Percentiles rank a stretch among this genome's conserved stretches.
Conservation (phyloP, 441 rosid species). For the Rhodomyrtus psidioides region DNA sequence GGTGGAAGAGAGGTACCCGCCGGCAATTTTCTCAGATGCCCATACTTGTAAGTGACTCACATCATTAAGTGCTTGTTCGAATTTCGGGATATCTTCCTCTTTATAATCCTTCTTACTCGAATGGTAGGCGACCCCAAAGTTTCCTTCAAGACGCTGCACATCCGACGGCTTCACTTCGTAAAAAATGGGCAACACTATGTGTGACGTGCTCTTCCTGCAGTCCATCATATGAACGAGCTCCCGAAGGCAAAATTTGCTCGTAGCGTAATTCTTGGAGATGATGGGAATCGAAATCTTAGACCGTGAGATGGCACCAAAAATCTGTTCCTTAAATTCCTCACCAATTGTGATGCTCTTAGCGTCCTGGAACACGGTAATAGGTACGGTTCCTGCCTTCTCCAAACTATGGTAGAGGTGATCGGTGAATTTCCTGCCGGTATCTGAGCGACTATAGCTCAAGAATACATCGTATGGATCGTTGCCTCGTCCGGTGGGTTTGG, state of each 20-base stretch:
- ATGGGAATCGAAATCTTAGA: not conserved
- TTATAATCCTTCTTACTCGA: no score
- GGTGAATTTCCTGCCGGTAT: not conserved
- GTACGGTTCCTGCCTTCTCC: not conserved
- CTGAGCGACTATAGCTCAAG: not conserved
- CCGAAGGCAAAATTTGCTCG: not conserved
- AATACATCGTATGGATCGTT: accelerated
- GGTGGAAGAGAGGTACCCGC: not conserved
- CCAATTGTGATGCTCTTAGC: no score
- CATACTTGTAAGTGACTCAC: accelerated
- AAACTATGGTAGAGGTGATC: not conserved
- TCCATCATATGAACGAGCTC: not conserved
- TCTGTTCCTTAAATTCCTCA: no score
- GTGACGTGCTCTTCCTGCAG: accelerated
- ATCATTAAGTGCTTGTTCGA: accelerated
- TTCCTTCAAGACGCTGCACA: no score
- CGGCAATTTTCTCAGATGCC: no score
- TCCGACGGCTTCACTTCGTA: not conserved
- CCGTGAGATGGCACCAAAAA: no score
- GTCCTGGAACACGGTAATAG: no score
- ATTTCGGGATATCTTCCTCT: accelerated
- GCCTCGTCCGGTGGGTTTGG: not conserved
- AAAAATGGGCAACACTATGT: not conserved
- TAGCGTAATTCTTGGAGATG: not conserved
- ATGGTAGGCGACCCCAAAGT: no score